phyloP scores from a whole-genome alignment of 768 basidiomycete genomes.

The Naganishia friedmannii region DNA sequence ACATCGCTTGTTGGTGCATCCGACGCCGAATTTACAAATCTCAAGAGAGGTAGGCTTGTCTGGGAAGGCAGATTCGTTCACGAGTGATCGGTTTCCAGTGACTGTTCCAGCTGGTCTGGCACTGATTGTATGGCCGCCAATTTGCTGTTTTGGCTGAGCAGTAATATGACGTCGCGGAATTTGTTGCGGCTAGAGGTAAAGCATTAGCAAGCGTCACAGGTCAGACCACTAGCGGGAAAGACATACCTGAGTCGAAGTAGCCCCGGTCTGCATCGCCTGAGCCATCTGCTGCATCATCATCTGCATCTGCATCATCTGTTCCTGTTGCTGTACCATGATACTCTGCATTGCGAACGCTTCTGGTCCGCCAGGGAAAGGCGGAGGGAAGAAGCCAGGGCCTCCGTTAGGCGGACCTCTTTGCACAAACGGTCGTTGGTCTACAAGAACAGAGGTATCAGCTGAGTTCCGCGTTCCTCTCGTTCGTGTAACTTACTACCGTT shows the following conservation, averaged over 20 bases:
- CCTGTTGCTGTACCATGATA: conserved; percentile 88
- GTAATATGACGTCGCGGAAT: conserved; percentile 10
- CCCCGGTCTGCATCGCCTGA: conserved; percentile 45
- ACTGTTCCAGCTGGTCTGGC: conserved; percentile 25
- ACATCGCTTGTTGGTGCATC: conserved; percentile 86
- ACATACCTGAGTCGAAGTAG: conserved; percentile 32
- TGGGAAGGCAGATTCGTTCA: conserved; percentile 31
- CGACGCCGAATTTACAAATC: conserved; percentile 86
- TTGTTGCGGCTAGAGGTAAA: background rate
- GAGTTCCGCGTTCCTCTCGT: conserved; percentile 66
- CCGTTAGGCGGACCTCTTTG: conserved; percentile 49
- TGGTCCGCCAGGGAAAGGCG: conserved; percentile 50
- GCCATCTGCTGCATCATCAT: conserved; percentile 63
- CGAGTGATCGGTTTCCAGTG: conserved; percentile 34
- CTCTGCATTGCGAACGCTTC: conserved; percentile 78
- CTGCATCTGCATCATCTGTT: conserved; percentile 89
- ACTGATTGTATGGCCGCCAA: conserved; percentile 43
- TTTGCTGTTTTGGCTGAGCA: conserved; percentile 36
- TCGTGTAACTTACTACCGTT: conserved; percentile 18
- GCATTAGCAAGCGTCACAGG: background rate
- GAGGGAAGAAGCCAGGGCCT: conserved; percentile 9
- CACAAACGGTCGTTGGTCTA: conserved; percentile 3
- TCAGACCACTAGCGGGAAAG: background rate
- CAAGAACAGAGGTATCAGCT: conserved; percentile 51
- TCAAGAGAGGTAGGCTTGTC: conserved; percentile 46